Base-by-base conservation (phyloP, 495 filamentous ascomycete genomes). In the Daldinia bambusicola region DNA sequence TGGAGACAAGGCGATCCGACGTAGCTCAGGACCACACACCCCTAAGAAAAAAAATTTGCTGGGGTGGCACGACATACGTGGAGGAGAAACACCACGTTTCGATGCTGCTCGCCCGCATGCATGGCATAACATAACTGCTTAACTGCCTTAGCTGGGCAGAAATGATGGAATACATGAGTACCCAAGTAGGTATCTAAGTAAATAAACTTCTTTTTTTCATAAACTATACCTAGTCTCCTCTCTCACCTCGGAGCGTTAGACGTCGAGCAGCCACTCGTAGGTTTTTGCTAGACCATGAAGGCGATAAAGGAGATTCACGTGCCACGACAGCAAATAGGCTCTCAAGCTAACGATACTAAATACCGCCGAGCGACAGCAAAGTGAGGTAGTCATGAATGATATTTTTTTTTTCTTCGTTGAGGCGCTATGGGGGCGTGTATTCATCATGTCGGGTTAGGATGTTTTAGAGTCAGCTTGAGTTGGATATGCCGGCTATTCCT, bases 31-130 rank as follows among this genome's bases (percentile, higher is more conserved):
- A 22, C 18, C 18, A 18, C 32, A 16, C 18, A 1, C 55, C 4
- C 62, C 40, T 22, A 51, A 56, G 34, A 45, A 9, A 57, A 8
- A 38, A 5, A 16, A 38, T 1, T 9, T 9, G 36, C 18, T 64
- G 40, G 50, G 38, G 70, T 69, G 34, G 6, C 56, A 72, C 70
- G 16, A 40, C 69, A 68, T 63, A 55, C 53, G 53, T 45, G 60
- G 60, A 63, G 63, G 64, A 72, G 66, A 73, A 69, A 73, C 70
- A 73, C 70, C 70, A 73, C 70, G 70, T 73, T 73, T 73, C 70
- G 61, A 68, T 63, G 66, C 62, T 57, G 61, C 55, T 50, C 37
- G 10, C 53, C 10, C 8, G 61, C 34, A 66, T 69, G 66, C 70
- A 73, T 66, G 53, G 66, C 62, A 73, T 66, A 13, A 12, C 34